phyloP scores from a whole-genome alignment of 495 filamentous ascomycete genomes.

The Bacidia gigantensis region DNA sequence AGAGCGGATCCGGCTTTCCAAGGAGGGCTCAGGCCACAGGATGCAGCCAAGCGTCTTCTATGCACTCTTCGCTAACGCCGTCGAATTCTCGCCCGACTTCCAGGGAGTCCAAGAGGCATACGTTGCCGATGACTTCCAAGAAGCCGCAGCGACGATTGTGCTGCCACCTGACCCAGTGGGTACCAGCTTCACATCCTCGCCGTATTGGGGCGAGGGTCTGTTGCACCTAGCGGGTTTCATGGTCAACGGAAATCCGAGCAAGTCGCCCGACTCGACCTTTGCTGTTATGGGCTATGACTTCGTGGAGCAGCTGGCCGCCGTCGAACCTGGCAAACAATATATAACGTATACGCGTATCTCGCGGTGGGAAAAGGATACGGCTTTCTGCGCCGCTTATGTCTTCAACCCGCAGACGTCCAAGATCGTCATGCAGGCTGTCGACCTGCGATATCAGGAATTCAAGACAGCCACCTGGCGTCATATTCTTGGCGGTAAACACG shows the following conservation, averaged over 20 bases:
- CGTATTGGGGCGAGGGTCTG: slow-evolving; percentile 57
- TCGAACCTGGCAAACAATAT: slow-evolving; percentile 13
- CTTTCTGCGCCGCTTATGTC: slow-evolving; percentile 13
- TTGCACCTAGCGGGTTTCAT: slow-evolving; percentile 50
- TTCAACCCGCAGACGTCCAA: slow-evolving; percentile 8
- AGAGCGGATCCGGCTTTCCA: slow-evolving; percentile 2
- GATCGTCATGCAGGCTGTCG: slow-evolving; percentile 9
- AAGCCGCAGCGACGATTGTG: slow-evolving; percentile 53
- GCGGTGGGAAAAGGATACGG: slow-evolving; percentile 10
- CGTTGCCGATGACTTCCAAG: slow-evolving; percentile 32
- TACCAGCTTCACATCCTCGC: slow-evolving; percentile 49
- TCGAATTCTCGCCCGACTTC: slow-evolving; percentile 21
- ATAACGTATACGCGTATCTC: slow-evolving; percentile 12
- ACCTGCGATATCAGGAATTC: slow-evolving; percentile 12
- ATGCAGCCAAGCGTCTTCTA: slow-evolving; percentile 13
- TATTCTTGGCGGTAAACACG: slow-evolving; percentile 9
- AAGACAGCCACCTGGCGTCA: slow-evolving; percentile 6
- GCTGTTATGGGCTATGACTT: slow-evolving; percentile 8
- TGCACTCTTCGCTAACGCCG: slow-evolving; percentile 8
- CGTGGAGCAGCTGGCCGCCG: slow-evolving; percentile 9
- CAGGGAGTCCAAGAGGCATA: slow-evolving; percentile 59
- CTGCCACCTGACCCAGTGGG: slow-evolving; percentile 44
- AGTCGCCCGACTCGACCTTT: slow-evolving; percentile 3
- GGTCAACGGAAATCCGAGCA: neutral
- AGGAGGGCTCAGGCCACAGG: slow-evolving; percentile 12